These are phyloP conservation scores for Voacanga thouarsii DNA, from an alignment of 257 asterid genomes.

Conservation along the genomic window DNA sequence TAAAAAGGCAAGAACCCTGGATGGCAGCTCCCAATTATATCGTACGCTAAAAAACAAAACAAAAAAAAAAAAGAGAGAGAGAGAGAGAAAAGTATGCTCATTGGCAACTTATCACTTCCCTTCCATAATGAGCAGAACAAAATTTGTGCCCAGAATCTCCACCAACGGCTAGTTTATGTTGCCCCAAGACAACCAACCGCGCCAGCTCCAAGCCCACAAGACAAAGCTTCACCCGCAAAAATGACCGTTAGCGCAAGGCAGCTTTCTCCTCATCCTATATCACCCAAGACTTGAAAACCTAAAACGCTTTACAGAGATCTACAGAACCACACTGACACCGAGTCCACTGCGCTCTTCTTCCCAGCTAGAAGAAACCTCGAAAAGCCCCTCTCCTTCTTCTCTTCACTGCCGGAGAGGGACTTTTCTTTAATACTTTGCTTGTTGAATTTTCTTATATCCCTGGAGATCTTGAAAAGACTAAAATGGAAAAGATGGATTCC, in stretches of 20 bases:
- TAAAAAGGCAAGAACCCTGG: too few species aligned
- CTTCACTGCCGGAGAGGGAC: conserved; percentile 18
- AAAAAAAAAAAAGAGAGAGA: too few species aligned
- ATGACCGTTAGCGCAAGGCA: conserved; percentile 40
- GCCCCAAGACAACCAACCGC: not conserved
- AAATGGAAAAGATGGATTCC: conserved; percentile 45
- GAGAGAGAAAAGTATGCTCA: too few species aligned
- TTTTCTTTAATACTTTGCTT: conserved; percentile 13
- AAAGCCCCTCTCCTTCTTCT: conserved; percentile 22
- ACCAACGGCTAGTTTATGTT: conserved; percentile 1
- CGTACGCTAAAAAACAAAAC: too few species aligned
- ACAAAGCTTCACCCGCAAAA: conserved; percentile 28
- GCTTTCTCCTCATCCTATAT: conserved; percentile 7
- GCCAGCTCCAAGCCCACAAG: not conserved
- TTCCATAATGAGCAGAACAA: too few species aligned
- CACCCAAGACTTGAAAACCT: conserved; percentile 10
- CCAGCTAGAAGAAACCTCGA: not conserved
- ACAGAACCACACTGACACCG: not conserved
- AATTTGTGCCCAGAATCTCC: not conserved
- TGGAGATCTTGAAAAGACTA: not conserved
- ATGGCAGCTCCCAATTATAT: too few species aligned
- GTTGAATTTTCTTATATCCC: not conserved
- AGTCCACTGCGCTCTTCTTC: not conserved
- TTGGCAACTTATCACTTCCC: too few species aligned
- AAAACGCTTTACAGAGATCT: conserved; percentile 13